Base-by-base conservation (phyloP, 2,329 filamentous ascomycete genomes). In the Fusarium sp. region DNA sequence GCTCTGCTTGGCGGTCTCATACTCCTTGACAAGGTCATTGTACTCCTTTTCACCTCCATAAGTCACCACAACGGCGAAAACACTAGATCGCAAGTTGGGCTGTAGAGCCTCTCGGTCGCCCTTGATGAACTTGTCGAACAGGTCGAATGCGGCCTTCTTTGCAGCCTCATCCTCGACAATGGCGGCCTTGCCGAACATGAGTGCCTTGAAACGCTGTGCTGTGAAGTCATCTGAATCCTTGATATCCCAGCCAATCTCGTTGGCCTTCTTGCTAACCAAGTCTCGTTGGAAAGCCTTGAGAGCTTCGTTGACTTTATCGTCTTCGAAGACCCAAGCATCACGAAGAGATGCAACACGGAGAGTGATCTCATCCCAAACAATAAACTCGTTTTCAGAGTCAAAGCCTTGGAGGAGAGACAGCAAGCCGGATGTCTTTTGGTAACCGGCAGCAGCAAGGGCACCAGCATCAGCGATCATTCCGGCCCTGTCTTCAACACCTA, bases 401-500 rank as follows among this genome's bases (percentile, higher is more conserved):
- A 98, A 96, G 49, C 92, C 91, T 78, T 97, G 92, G 56, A 98
- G 85, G 16, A 98, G 86, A 55, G 92, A 94, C 42, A 98, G 82
- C 53, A 97, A 87, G 15, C 93, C 94, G 18, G 94, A 97, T 1
- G 95, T 97, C 85, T 93, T 97, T 79, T 97, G 93, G 79, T 97
- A 97, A 31, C 95, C 95, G 47, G 94, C 96, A 35, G 92, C 88
- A 54, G 95, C 93, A 72, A 98, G 86, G 29, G 95, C 93, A 73
- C 93, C 94, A 6, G 95, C 94, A 80, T 98, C 95, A 31, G 93
- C 92, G 78, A 97, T 93, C 92, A 98, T 97, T 76, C 95, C 95
- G 47, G 95, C 93, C 63, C 95, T 90, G 78, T 98, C 95, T 81
- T 98, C 93, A 9, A 97, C 93, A 13, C 89, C 91, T 57, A 98